These are phyloP conservation scores for Phytopythium chamaehyphon DNA, from an alignment of 352 stramenopile genomes.

Conservation along the genomic window DNA sequence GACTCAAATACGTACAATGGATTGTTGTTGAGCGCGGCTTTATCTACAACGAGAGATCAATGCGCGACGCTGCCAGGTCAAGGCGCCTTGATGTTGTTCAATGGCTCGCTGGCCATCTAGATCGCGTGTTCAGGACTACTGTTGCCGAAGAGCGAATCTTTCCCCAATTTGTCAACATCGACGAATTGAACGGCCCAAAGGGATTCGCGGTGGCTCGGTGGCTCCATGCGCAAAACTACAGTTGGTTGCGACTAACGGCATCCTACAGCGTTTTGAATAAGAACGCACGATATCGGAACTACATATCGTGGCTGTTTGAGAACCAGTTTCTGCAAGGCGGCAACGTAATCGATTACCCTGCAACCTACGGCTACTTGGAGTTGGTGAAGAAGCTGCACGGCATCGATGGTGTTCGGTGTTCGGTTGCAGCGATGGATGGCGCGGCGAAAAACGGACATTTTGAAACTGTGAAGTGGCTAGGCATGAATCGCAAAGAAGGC, in stretches of 20 bases:
- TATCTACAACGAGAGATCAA: not conserved
- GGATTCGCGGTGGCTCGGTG: not conserved
- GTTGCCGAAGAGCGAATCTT: too few species aligned
- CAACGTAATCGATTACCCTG: not conserved
- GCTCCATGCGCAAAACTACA: not conserved
- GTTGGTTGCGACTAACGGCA: not conserved
- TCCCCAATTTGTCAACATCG: not conserved
- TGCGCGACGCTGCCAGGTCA: not conserved
- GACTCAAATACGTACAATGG: not conserved
- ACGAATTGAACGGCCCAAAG: not conserved
- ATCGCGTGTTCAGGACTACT: not conserved
- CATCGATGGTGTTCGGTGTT: slow-evolving; percentile 7
- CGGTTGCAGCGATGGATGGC: not conserved
- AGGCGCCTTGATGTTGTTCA: not conserved
- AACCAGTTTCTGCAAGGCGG: not conserved
- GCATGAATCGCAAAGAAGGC: too few species aligned
- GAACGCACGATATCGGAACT: not conserved
- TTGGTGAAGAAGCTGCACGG: slow-evolving; percentile 13
- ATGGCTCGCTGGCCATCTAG: not conserved
- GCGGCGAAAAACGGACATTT: too few species aligned
- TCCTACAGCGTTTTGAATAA: too few species aligned
- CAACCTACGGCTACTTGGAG: not conserved
- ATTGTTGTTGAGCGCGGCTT: not conserved
- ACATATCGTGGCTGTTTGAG: not conserved
- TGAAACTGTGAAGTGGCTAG: too few species aligned